phyloP scores from a whole-genome alignment of 1,284 basidiomycete species.

The Stygiomarasmius scandens region DNA sequence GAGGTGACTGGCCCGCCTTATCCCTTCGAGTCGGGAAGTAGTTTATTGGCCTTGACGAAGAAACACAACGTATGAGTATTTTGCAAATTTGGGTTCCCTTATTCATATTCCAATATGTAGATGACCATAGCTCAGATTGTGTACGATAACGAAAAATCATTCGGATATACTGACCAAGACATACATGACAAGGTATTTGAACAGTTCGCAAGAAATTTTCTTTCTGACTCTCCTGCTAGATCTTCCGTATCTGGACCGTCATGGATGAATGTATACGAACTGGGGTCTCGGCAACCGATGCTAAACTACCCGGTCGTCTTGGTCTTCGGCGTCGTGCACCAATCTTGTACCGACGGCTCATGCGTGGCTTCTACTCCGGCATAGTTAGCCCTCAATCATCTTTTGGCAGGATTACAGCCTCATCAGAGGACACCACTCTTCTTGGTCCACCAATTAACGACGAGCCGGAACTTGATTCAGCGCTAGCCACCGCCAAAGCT shows the following conservation, averaged over 20 bases:
- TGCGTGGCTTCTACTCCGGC: constrained; percentile 84
- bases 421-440: constrained; percentile 36
- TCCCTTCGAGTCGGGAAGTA: constrained; percentile 82
- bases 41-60: constrained; percentile 75
- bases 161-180: constrained; percentile 75
- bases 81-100: not conserved
- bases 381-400: constrained; percentile 41
- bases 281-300: constrained; percentile 82
- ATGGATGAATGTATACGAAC: constrained; percentile 94
- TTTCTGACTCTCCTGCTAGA: constrained; percentile 35
- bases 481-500: not conserved
- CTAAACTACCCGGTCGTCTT: constrained; percentile 85
- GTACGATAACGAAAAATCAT: constrained; percentile 89
- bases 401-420: constrained; percentile 48
- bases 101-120: constrained; percentile 37
- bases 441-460: constrained; percentile 37
- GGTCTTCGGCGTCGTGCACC: constrained; percentile 80
- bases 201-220: constrained; percentile 5
- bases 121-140: constrained; percentile 95
- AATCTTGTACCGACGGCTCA: constrained; percentile 83
- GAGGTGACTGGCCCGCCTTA: constrained; percentile 68
- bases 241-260: constrained; percentile 83
- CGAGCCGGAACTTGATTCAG: constrained; percentile 5
- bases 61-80: constrained; percentile 76
- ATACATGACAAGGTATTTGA: constrained; percentile 71